phyloP scores from a whole-genome alignment of 768 basidiomycete genomes.

The Phylloporus scabripes region DNA sequence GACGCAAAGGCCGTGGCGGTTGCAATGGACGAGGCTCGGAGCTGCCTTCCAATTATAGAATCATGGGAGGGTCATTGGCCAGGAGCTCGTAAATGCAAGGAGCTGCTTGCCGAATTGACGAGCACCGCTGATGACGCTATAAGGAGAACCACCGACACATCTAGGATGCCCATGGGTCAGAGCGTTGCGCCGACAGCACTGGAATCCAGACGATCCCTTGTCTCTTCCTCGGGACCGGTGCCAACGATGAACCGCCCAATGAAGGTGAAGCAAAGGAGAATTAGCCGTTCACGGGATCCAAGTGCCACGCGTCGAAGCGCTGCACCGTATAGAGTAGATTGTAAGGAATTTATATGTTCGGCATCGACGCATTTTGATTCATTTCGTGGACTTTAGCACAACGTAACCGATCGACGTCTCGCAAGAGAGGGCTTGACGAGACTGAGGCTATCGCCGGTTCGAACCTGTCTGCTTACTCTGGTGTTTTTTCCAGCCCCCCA shows the following conservation, averaged over 20 bases:
- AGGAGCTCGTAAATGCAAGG: slow-evolving; percentile 82
- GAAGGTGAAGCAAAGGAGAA: slow-evolving; percentile 47
- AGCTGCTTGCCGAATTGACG: slow-evolving; percentile 64
- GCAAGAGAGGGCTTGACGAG: slow-evolving; percentile 68
- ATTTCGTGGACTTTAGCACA: slow-evolving; percentile 37
- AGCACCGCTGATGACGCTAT: slow-evolving; percentile 69
- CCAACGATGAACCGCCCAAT: slow-evolving; percentile 44
- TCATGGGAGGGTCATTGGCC: slow-evolving; percentile 87
- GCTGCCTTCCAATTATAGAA: slow-evolving; percentile 63
- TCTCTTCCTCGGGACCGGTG: slow-evolving; percentile 35
- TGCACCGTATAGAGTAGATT: slow-evolving; percentile 61
- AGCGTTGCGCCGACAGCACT: slow-evolving; percentile 32
- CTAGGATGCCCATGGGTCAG: slow-evolving; percentile 23
- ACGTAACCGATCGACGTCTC: slow-evolving; percentile 70
- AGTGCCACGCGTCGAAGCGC: slow-evolving; percentile 48
- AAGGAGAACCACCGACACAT: slow-evolving; percentile 23
- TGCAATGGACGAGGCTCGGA: slow-evolving; percentile 80
- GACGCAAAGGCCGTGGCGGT: slow-evolving; percentile 59
- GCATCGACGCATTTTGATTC: slow-evolving; percentile 12
- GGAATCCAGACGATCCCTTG: slow-evolving; percentile 54
- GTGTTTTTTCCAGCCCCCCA: slow-evolving; percentile 52
- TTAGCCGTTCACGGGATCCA: slow-evolving; percentile 58
- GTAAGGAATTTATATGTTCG: slow-evolving; percentile 35
- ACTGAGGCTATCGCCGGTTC: slow-evolving; percentile 46
- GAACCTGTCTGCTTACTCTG: slow-evolving; percentile 40